A percentile compares a stretch with the other conserved stretches of the same genome.
Conservation (phyloP, 371 early-diverging fungal genomes). For the Mucor velutinosus region DNA sequence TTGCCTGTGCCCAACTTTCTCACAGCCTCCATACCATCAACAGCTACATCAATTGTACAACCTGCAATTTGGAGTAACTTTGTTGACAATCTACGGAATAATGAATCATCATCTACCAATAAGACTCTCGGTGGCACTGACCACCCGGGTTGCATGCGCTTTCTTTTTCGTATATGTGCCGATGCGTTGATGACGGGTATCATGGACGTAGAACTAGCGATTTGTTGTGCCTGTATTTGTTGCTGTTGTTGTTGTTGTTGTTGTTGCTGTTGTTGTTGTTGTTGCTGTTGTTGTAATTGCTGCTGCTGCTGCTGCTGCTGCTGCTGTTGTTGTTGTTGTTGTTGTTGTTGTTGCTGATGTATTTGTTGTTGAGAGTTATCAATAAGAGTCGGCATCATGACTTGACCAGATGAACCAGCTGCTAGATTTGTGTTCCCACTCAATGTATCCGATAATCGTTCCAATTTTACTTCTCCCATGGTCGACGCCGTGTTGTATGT, state of each 20-base stretch:
- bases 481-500: slow-evolving; percentile 13
- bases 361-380: background rate
- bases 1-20: slow-evolving; percentile 58
- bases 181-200: slow-evolving; percentile 11
- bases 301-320: background rate
- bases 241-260: background rate
- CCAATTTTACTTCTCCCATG: slow-evolving; percentile 12
- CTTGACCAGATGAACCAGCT: background rate
- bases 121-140: slow-evolving; percentile 68
- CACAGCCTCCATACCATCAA: slow-evolving; percentile 76
- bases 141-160: slow-evolving; percentile 52
- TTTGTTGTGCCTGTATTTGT: background rate
- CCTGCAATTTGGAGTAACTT: slow-evolving; percentile 73
- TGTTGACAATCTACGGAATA: slow-evolving; percentile 64
- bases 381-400: background rate
- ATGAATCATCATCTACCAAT: slow-evolving; percentile 77
- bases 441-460: slow-evolving; percentile 1
- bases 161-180: slow-evolving; percentile 22
- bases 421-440: background rate
- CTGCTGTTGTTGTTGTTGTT: background rate
- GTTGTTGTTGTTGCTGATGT: background rate
- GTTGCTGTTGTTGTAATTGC: background rate
- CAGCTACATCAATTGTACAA: slow-evolving; percentile 74
- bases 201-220: slow-evolving; percentile 1
- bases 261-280: slow-evolving; percentile 4